A percentile compares a stretch with the other conserved stretches of the same genome.
phyloP scores from a whole-genome alignment of 352 stramenopile genomes.

The Globisporangium paroecandrum region DNA sequence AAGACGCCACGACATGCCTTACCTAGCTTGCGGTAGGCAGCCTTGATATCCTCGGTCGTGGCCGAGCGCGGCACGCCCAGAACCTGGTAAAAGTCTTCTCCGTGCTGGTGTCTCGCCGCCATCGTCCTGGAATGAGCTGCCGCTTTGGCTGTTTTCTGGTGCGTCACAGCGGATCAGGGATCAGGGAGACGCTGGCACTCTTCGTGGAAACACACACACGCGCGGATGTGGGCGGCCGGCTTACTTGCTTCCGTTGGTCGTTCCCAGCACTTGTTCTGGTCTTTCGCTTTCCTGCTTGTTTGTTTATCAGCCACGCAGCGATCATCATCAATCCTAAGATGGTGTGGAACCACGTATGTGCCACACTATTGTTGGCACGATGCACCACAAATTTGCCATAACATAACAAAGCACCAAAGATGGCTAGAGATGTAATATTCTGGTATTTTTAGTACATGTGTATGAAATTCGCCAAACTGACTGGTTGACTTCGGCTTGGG shows the following conservation, averaged over 20 bases:
- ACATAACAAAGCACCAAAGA: no score
- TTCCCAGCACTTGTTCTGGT: background rate
- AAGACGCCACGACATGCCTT: background rate
- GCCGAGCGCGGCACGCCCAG: constrained; percentile 61
- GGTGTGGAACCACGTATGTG: background rate
- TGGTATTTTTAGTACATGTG: constrained; percentile 5
- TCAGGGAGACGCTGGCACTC: background rate
- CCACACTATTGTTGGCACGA: background rate
- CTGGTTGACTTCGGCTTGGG: background rate
- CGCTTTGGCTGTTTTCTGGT: background rate
- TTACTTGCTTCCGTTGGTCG: background rate
- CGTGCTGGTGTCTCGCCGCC: constrained; percentile 11
- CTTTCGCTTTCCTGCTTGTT: background rate
- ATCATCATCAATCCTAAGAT: constrained; percentile 1
- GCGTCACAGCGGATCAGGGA: background rate
- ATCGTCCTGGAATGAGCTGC: constrained; percentile 7
- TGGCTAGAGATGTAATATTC: constrained; percentile 7
- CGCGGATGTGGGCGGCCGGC: background rate
- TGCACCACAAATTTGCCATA: no score
- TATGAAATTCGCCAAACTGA: background rate
- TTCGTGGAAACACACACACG: background rate
- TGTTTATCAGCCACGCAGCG: background rate
- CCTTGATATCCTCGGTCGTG: constrained; percentile 70
- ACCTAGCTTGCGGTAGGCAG: constrained; percentile 75
- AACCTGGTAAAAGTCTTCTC: constrained; percentile 53